These are phyloP conservation scores for Rhytidhysteron rufulum DNA, from an alignment of 2,329 filamentous ascomycete species.

Conservation along the genomic window DNA sequence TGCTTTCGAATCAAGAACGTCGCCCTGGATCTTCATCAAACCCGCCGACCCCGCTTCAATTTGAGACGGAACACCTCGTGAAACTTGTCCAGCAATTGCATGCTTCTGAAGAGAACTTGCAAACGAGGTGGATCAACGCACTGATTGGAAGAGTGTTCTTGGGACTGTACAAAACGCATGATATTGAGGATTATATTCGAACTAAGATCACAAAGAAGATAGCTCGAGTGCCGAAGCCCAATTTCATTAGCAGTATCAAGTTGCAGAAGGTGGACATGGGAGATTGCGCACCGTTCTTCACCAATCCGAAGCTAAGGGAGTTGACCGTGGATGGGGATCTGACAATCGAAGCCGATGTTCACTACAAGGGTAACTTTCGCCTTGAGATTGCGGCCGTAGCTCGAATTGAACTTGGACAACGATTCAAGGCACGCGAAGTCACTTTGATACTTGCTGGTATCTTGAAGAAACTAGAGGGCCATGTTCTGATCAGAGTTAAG, in stretches of 20 bases:
- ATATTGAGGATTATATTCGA: slow-evolving; percentile 74
- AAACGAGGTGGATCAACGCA: slow-evolving; percentile 92
- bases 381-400: slow-evolving; percentile 91
- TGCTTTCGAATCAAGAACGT: slow-evolving; percentile 79
- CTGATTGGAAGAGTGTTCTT: slow-evolving; percentile 85
- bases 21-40: slow-evolving; percentile 53
- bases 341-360: slow-evolving; percentile 79
- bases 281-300: slow-evolving; percentile 81
- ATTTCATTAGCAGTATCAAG: slow-evolving; percentile 81
- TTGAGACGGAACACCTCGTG: slow-evolving; percentile 83
- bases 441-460: slow-evolving; percentile 84
- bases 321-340: slow-evolving; percentile 89
- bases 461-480: slow-evolving; percentile 79
- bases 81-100: slow-evolving; percentile 86
- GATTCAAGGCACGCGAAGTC: slow-evolving; percentile 88
- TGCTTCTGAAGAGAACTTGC: slow-evolving; percentile 83
- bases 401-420: slow-evolving; percentile 80
- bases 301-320: slow-evolving; percentile 82
- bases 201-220: slow-evolving; percentile 96
- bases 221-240: slow-evolving; percentile 83
- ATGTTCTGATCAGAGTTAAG: slow-evolving; percentile 81
- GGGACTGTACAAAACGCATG: slow-evolving; percentile 77
- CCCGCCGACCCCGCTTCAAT: slow-evolving; percentile 67
- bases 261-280: slow-evolving; percentile 82
- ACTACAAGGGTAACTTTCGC: slow-evolving; percentile 83